Conservation (phyloP, 768 basidiomycete genomes). For the Ramaria rubella region DNA sequence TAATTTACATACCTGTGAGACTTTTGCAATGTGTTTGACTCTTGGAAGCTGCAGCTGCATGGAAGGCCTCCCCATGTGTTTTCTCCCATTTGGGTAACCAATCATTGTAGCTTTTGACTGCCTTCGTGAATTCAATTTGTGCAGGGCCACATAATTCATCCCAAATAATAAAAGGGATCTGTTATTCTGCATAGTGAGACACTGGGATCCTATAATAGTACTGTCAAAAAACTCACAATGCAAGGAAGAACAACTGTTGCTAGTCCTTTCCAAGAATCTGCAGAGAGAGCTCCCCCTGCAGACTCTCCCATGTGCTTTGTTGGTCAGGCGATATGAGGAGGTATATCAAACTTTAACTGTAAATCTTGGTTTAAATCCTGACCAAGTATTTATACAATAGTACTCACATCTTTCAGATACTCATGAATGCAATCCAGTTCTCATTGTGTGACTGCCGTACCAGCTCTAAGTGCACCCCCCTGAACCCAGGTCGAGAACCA, state of each 20-base stretch:
- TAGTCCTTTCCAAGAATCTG: background rate
- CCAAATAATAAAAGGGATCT: background rate
- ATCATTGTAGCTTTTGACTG: background rate
- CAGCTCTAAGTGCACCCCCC: background rate
- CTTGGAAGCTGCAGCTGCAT: background rate
- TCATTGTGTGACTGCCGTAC: background rate
- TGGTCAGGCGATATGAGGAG: background rate
- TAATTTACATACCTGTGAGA: background rate
- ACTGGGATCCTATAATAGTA: background rate
- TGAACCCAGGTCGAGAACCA: background rate
- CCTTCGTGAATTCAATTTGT: background rate
- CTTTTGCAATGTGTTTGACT: background rate
- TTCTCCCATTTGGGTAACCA: background rate
- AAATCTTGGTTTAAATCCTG: too few species aligned
- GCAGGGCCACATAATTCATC: background rate
- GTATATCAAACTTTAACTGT: too few species aligned
- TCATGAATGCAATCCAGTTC: background rate
- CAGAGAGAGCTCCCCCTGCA: background rate
- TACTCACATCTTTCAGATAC: background rate
- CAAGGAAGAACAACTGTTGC: background rate
- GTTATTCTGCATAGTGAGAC: too few species aligned
- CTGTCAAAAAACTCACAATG: background rate
- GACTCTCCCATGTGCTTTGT: background rate
- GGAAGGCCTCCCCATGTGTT: background rate
- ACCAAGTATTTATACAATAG: too few species aligned